A percentile compares a stretch with the other conserved stretches of the same genome.
Conservation (phyloP, 768 basidiomycete species). For the Tulasnella calospora region DNA sequence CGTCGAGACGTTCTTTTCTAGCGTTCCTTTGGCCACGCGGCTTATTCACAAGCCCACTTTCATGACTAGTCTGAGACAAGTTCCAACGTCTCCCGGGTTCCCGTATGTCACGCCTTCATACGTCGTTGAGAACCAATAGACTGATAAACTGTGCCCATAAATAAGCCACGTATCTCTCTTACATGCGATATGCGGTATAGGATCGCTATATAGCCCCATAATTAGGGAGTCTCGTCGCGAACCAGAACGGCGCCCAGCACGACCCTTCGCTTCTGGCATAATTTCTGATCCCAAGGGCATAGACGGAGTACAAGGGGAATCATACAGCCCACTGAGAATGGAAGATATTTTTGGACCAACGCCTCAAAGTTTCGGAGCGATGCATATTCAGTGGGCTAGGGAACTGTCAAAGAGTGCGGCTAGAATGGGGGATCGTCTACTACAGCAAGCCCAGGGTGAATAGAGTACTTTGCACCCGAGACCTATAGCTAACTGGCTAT, state of each 20-base stretch:
- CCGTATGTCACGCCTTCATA: background rate
- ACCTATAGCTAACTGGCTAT: background rate
- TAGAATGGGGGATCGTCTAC: background rate
- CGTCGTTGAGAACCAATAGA: background rate
- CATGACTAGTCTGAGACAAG: background rate
- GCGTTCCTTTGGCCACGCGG: conserved; percentile 15
- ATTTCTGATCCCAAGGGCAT: background rate
- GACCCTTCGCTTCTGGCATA: background rate
- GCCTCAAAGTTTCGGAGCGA: background rate
- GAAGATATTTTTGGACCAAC: background rate
- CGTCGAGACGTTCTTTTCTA: conserved; percentile 24
- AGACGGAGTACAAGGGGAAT: background rate
- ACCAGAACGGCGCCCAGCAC: background rate
- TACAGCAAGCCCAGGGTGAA: conserved; percentile 15
- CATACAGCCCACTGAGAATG: background rate
- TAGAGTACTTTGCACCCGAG: background rate
- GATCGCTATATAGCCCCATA: conserved; percentile 22
- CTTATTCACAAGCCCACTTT: conserved; percentile 28
- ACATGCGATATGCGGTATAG: conserved; percentile 27
- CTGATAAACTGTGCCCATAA: background rate
- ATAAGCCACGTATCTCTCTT: conserved; percentile 12
- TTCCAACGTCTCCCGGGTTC: conserved; percentile 20
- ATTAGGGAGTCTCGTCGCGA: background rate
- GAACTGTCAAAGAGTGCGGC: background rate
- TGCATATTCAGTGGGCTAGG: background rate